Evolutionary conservation across 495 filamentous ascomycete genomes (phyloP), one percentile per base, ranked within the genome.

Genomic region (Usnea hakonensis): DNA sequence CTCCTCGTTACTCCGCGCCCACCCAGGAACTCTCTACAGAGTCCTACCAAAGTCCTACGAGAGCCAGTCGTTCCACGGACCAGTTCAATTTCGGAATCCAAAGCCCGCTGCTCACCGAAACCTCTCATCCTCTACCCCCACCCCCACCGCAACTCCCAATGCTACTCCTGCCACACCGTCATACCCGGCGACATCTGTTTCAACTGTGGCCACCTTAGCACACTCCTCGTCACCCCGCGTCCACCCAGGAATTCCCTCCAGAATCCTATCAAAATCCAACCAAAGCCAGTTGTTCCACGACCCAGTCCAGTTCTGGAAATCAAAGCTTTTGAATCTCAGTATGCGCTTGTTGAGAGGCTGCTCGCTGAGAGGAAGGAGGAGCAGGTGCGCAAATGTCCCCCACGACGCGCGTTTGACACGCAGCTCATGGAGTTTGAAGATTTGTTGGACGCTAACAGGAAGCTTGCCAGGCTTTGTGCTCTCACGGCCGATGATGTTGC

Each of bases 141-240:
- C 19, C 19, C 33, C 17, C 37, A 43, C 28, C 26, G 26, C 21
- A 28, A 61, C 14, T 28, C 11, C 1, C 37, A 33, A 33, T 61
- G 48, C 17, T 3, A 21, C 7, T 61, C 36, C 48, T 61, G 59
- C 37, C 19, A 36, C 9, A 35, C 59, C 5, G 50, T 54, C 50
- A 55, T 41, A 28, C 50, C 48, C 13, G 50, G 59, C 9, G 59
- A 61, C 10, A 61, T 61, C 2, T 61, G 59, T 37, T 61, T 61
- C n/a, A 55, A 61, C n/a, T 61, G 59, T 13, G 46, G 48, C 3
- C 48, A 28, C 0, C 26, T 61, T 2, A 61, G 59, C 50, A 41
- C 48, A 21, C 35, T 61, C 9, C 59, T 55, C 0, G 46, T 35
- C 17, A 23, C 19, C 0, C 50, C 28, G 10, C 46, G 48, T 8